Evolutionary conservation across 208 protist genomes (phyloP), one percentile per base, ranked within the genome.

Genomic region (Acanthamoeba royreba): DNA sequence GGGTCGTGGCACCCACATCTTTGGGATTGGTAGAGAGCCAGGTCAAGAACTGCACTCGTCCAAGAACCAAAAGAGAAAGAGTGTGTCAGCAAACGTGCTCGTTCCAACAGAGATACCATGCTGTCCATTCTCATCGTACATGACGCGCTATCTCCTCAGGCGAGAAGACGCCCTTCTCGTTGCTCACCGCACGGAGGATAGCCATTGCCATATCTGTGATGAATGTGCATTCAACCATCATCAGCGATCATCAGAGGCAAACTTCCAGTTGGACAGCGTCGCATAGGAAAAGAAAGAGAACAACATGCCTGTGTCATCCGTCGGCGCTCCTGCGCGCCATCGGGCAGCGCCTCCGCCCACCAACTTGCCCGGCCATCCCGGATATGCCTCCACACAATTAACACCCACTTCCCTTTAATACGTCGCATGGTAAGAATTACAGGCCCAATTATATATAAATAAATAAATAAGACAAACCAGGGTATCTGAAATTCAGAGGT

Each of bases 401-500:
- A n/a, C 40, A n/a, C 49, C 52, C 25, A 89, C 81, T 53, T 89
- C 81, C 46, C 81, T 89, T 19, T 25, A 53, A 8, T 4, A 8
- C 19, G 77, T 55, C 33, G 40, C 5, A 28, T 46, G 5, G 17
- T 61, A 17, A 61, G 52, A 61, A 25, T 61, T 7, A 69, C 8
- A 8, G 7, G 7, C 58, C 22, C n/a, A 69, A 15, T 69, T 7
- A 7, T 69, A 69, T 28, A 47, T 31, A 47, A 83, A 47, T 31
- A 28, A 83, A 83, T 31, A 83, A 49, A 3, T 28, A 17, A 11
- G 8, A n/a, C 0, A 13, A 1, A 63, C 81, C n/a, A 45, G 11
- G 81, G 81, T 3, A 89, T 89, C n/a, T 89, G 81, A 63, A 89
- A 89, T 25, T 89, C 81, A 17, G 49, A 66, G 49, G 81, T 89